Evolutionary conservation across 352 stramenopile species (phyloP).

Genomic region (Pythium folliculosum): DNA sequence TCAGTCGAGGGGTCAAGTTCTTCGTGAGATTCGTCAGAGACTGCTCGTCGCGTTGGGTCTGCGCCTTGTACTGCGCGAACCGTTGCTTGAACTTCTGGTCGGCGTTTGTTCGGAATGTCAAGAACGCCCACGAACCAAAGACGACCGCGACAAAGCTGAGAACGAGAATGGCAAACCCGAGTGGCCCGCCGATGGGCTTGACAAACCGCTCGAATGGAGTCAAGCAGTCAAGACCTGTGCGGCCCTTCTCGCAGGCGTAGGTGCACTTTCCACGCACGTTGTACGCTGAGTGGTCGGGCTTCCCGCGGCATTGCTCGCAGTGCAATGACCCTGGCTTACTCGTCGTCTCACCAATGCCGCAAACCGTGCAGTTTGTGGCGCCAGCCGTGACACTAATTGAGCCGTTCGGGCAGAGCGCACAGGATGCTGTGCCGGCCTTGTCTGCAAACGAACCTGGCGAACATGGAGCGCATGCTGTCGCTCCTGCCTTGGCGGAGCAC

Average conservation of each 20-base stretch:
- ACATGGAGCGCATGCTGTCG: conserved; percentile 64
- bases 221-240: conserved; percentile 75
- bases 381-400: conserved; percentile 54
- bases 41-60: conserved; percentile 70
- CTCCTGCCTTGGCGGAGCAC: conserved; percentile 43
- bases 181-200: conserved; percentile 72
- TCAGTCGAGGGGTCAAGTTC: conserved; percentile 71
- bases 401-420: conserved; percentile 58
- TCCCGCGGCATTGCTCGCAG: conserved; percentile 56
- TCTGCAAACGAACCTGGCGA: conserved; percentile 54
- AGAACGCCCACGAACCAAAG: conserved; percentile 67
- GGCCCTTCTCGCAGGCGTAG: conserved; percentile 81
- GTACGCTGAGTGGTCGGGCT: conserved; percentile 71
- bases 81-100: conserved; percentile 42
- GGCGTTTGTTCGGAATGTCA: conserved; percentile 59
- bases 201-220: conserved; percentile 84
- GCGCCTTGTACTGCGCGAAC: conserved; percentile 75
- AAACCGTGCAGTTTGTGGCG: conserved; percentile 63
- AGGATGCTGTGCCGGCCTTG: conserved; percentile 44
- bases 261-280: conserved; percentile 80
- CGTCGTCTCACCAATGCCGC: conserved; percentile 78
- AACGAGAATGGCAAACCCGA: conserved; percentile 77
- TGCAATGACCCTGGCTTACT: conserved; percentile 42
- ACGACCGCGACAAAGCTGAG: conserved; percentile 50
- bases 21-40: conserved; percentile 73